Percentiles rank a stretch among this genome's conserved stretches.
These are phyloP conservation scores for Fusarium acutatum DNA, from an alignment of 2,329 filamentous ascomycete species.

Conservation along the genomic window DNA sequence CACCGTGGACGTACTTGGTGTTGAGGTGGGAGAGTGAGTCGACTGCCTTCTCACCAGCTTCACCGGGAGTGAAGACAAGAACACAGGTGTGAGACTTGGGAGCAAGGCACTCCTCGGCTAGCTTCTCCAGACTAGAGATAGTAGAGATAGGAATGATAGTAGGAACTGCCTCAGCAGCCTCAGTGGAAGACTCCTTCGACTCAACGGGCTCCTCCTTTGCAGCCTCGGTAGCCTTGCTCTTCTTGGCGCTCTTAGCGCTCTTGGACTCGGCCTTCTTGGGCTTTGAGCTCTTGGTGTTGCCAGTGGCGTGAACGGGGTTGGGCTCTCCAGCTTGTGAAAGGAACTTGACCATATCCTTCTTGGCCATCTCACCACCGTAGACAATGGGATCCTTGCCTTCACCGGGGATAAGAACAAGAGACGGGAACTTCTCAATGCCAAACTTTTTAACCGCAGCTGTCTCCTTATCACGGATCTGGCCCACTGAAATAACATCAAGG, in stretches of 20 bases:
- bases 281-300: constrained; percentile 50
- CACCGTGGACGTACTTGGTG: constrained; percentile 74
- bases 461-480: constrained; percentile 86
- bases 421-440: constrained; percentile 79
- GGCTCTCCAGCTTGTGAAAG: constrained; percentile 80
- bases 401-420: constrained; percentile 80
- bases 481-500: constrained; percentile 79
- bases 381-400: constrained; percentile 72
- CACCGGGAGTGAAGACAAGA: constrained; percentile 72
- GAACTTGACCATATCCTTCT: constrained; percentile 82
- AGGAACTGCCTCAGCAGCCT: constrained; percentile 41
- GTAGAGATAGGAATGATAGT: constrained; percentile 69
- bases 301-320: constrained; percentile 71
- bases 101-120: constrained; percentile 77
- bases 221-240: constrained; percentile 44
- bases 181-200: constrained; percentile 34
- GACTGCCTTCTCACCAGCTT: constrained; percentile 65
- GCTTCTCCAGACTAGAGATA: constrained; percentile 69
- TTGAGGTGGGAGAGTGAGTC: constrained; percentile 75
- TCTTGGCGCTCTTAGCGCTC: constrained; percentile 49
- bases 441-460: constrained; percentile 75
- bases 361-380: constrained; percentile 87
- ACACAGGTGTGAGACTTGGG: constrained; percentile 84
- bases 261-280: constrained; percentile 46
- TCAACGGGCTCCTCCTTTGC: constrained; percentile 40